A percentile compares a stretch with the other conserved stretches of the same genome.
These are phyloP conservation scores for Hypoxylon subgilvum DNA, from an alignment of 495 filamentous ascomycete genomes.

Conservation along the genomic window DNA sequence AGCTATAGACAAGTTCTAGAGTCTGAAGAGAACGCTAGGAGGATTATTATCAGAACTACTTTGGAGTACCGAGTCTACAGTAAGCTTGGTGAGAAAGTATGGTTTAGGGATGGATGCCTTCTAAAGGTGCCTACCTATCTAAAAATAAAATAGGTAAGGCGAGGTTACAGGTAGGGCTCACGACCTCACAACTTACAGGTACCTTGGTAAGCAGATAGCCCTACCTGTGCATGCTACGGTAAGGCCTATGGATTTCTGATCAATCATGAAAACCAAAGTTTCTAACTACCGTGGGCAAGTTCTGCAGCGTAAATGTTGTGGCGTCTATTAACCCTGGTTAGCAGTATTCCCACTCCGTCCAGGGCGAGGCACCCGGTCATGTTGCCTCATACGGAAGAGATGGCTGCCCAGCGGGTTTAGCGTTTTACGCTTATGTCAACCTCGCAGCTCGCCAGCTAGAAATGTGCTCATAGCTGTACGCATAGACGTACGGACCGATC, in stretches of 20 bases:
- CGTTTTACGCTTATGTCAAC: slow-evolving; percentile 25
- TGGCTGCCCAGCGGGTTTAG: neutral
- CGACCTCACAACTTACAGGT: no score
- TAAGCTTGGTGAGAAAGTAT: no score
- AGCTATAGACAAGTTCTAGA: neutral
- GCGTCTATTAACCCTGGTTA: slow-evolving; percentile 2
- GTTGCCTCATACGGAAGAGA: slow-evolving; percentile 20
- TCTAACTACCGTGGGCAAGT: neutral
- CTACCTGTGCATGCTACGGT: no score
- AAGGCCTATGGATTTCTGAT: no score
- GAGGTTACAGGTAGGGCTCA: no score
- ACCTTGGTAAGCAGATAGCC: no score
- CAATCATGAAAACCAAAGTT: neutral
- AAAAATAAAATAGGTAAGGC: no score
- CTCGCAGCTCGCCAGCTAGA: neutral
- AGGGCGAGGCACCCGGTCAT: slow-evolving; percentile 13
- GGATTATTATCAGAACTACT: no score
- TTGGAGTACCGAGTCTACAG: no score
- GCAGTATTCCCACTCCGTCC: neutral
- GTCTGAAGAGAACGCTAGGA: no score
- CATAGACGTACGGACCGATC: slow-evolving; percentile 11
- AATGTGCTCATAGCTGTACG: slow-evolving; percentile 15
- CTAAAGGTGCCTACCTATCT: no score
- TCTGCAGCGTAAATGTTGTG: slow-evolving; percentile 11
- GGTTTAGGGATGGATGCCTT: no score